Evolutionary conservation across 2,329 filamentous ascomycete species (phyloP), one percentile per base, ranked within the genome.

Genomic region (Lasiodiplodia sp.): DNA sequence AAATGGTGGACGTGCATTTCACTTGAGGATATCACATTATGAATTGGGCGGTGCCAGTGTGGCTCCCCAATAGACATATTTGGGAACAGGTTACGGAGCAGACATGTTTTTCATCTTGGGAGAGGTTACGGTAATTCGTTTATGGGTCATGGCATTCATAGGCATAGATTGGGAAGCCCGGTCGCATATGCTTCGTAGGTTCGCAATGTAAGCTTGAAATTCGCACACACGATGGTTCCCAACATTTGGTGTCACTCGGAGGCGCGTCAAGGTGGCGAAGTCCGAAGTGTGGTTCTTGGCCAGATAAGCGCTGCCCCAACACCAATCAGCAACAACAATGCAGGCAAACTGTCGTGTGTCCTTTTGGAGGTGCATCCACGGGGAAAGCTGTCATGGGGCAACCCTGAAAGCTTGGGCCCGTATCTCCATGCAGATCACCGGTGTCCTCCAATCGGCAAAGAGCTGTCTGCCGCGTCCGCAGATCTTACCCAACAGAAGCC

Each of bases 111-210:
- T 51, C 38, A 51, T 58, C 44, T 28, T 51, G 53, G 44, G 53
- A 58, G 44, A 18, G 65, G 53, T 8, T 55, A 18, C 44, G 37
- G 18, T 28, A 40, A 23, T 67, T 58, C 18, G 65, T 28, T 58
- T 66, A 56, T 66, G 65, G 65, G 40, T 58, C 14, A 67, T 67
- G 65, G 65, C 65, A 67, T 67, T 67, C 38, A 52, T 37, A 40
- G 65, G 53, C 65, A 67, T 67, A 58, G 65, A 67, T 58, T 58
- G 65, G 65, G 53, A 47, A 58, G 40, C 14, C 60, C 47, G 60
- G 60, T 52, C 47, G 47, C 47, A 52, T 38, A 38, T 64, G 60
- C 47, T 51, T 28, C 52, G 37, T 25, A 52, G 57, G 44, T 25
- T 64, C 60, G 31, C 60, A 64, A 64, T 64, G 60, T 47, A 64